Percentiles rank a stretch among this genome's conserved stretches.
These are phyloP conservation scores for Marchantia polymorpha DNA, from an alignment of 225 moss, liverwort and hornwort species.

Conservation along the genomic window DNA sequence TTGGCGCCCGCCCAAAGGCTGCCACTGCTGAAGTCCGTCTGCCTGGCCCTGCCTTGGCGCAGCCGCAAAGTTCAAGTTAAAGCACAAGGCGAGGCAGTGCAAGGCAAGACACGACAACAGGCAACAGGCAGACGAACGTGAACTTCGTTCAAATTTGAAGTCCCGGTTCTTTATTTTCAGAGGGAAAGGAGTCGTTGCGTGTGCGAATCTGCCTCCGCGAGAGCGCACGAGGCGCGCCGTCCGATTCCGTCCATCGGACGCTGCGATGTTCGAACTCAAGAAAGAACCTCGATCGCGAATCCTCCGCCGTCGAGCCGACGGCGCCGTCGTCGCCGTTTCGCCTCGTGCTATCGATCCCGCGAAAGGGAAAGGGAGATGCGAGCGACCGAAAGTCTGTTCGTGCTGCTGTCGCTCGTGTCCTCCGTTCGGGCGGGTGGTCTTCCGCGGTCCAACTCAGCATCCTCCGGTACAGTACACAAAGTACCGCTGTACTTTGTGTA, in stretches of 20 bases:
- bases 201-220: background rate
- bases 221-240: background rate
- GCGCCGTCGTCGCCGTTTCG: background rate
- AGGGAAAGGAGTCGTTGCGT: constrained; percentile 12
- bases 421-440: no score
- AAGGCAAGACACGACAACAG: no score
- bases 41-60: background rate
- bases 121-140: background rate
- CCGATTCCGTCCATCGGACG: background rate
- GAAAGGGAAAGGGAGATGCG: no score
- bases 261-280: background rate
- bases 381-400: no score
- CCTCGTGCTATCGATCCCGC: no score
- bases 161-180: background rate
- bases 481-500: no score
- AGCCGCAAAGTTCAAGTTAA: background rate
- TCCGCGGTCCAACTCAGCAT: no score
- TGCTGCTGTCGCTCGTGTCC: no score
- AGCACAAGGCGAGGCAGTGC: no score
- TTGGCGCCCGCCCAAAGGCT: constrained; percentile 1
- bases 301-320: background rate
- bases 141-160: constrained; percentile 13
- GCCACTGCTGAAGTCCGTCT: background rate
- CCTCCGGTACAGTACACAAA: no score
- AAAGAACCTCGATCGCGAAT: background rate